Base-by-base conservation (phyloP, 2,329 filamentous ascomycete species). In the Colletotrichum sp. region DNA sequence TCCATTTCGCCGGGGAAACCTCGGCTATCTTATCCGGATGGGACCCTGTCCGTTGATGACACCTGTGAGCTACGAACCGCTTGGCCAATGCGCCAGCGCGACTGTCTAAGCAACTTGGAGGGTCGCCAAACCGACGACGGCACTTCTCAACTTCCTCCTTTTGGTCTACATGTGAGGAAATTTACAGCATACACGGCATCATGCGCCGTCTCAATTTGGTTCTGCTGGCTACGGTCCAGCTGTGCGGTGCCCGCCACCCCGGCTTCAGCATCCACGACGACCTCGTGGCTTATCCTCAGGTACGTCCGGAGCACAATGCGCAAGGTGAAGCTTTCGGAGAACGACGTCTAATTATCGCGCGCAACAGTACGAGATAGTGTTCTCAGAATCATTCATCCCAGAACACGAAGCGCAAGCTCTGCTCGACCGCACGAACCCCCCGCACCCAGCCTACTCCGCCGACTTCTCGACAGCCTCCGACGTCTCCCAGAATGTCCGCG, bases 191-290 rank as follows among this genome's bases (percentile, higher is more conserved):
- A 80, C 75, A 55, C 82, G 82, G 81, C 83, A 87, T 77, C 76
- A 92, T 92, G 90, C 89, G 89, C 85, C 88, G 86, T 82, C 82
- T 86, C 80, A 83, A 85, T 73, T 73, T 90, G 69, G 78, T 86
- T 16, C 79, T 91, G 63, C 81, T 91, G 73, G 86, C 86, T 60
- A 81, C 82, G 65, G 79, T 87, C 78, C 88, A 85, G 83, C 85
- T 90, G 34, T 85, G 84, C 79, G 81, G 79, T 78, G 90, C 89
- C 79, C 87, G 88, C 62, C 88, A 89, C 62, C 87, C 86, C 9
- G 86, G 88, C 71, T 98, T 98, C 87, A 98, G 93, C 86, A 94
- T 98, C 72, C 93, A 97, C 81, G 95, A 98, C 82, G 96, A 98
- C 83, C 85, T 98, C 68, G 90, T 98, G 72, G 95, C 95, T 21